These are phyloP conservation scores for Xylariaceae sp. DNA, from an alignment of 2,329 filamentous ascomycete species.

Conservation along the genomic window DNA sequence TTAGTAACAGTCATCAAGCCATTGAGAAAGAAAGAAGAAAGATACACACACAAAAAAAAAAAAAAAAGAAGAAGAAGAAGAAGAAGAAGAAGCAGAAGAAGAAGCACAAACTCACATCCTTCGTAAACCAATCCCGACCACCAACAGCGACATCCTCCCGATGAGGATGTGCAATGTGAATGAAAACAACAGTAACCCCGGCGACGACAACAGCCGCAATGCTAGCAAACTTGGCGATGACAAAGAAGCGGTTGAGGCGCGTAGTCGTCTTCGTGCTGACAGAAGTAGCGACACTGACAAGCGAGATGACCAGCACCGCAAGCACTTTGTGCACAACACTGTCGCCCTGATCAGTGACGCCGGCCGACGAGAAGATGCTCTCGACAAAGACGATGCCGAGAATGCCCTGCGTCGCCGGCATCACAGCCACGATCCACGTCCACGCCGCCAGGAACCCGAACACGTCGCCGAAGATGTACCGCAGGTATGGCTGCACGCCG, in stretches of 20 bases:
- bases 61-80: neutral
- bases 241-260: slow-evolving; percentile 50
- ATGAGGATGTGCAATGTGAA: slow-evolving; percentile 36
- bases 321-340: slow-evolving; percentile 45
- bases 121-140: slow-evolving; percentile 46
- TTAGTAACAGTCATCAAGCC: neutral
- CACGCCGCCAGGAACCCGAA: slow-evolving; percentile 59
- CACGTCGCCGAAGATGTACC: slow-evolving; percentile 55
- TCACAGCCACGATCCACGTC: slow-evolving; percentile 60
- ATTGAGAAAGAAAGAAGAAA: neutral
- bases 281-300: slow-evolving; percentile 47
- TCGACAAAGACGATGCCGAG: slow-evolving; percentile 59
- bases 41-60: neutral
- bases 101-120: slow-evolving; percentile 25
- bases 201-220: slow-evolving; percentile 46
- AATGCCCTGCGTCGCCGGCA: slow-evolving; percentile 59
- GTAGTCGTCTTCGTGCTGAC: slow-evolving; percentile 53
- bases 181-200: slow-evolving; percentile 41
- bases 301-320: slow-evolving; percentile 42
- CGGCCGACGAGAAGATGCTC: slow-evolving; percentile 50
- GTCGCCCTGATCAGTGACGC: slow-evolving; percentile 39
- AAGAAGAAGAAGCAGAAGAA: neutral
- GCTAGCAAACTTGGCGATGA: slow-evolving; percentile 47
- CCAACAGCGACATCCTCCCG: slow-evolving; percentile 41
- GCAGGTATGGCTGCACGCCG: slow-evolving; percentile 58